Conservation (phyloP, 371 early-diverging fungal genomes). For the Mucor velutinosus region DNA sequence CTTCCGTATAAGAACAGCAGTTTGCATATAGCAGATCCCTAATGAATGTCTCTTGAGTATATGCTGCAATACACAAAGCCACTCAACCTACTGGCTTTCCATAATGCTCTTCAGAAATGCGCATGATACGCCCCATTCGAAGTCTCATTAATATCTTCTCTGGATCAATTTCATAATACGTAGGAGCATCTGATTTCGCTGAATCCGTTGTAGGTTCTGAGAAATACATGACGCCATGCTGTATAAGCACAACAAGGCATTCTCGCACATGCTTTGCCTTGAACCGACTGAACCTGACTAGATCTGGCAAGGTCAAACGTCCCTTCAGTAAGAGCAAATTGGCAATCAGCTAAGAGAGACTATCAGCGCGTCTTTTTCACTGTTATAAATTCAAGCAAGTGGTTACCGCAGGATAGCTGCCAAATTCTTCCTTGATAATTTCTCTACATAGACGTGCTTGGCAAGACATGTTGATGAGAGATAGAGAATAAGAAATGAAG, state of each 20-base stretch:
- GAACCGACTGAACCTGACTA: conserved; percentile 38
- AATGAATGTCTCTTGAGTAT: background rate
- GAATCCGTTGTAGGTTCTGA: conserved; percentile 53
- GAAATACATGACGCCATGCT: conserved; percentile 42
- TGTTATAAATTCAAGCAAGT: background rate
- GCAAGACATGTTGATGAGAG: conserved; percentile 43
- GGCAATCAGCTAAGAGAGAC: background rate
- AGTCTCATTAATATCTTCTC: conserved; percentile 62
- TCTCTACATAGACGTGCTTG: conserved; percentile 48
- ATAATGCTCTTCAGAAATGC: conserved; percentile 60
- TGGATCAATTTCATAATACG: conserved; percentile 65
- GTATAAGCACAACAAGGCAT: conserved; percentile 42
- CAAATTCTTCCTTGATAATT: conserved; percentile 52
- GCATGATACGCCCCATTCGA: conserved; percentile 67
- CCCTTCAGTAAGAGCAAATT: conserved; percentile 30
- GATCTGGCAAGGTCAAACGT: conserved; percentile 37
- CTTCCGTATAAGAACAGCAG: conserved; percentile 33
- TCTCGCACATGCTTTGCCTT: conserved; percentile 40
- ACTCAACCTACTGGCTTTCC: conserved; percentile 57
- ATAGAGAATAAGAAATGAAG: background rate
- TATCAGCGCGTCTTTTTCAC: background rate
- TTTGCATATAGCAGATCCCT: conserved; percentile 23
- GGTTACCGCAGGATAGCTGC: conserved; percentile 40
- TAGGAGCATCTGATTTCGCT: conserved; percentile 50
- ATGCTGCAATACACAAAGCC: background rate